Evolutionary conservation across 257 asterid genomes (phyloP), one percentile per base, ranked within the genome.

Genomic region (Penstemon barbatus): DNA sequence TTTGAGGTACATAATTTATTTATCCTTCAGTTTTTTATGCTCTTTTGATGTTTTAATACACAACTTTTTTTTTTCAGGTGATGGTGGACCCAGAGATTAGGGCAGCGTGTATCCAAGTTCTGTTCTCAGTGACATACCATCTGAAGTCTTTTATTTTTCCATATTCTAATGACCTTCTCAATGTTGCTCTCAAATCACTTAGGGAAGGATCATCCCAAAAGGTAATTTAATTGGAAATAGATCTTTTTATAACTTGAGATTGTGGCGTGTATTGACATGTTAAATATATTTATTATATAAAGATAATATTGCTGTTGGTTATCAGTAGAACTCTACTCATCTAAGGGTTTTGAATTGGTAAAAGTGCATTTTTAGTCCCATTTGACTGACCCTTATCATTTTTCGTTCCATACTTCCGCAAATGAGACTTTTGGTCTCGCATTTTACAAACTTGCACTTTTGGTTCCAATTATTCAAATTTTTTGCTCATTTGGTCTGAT

Each of bases 41-140:
- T 13, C 36, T 66, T 60, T 68, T 18, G 8, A 38, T 45, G 65
- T 7, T 8, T 61, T 7, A 33, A 66, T 6, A 43, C 48, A 25
- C n/a, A 39, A 49, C 63, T 15, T 64, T 44, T 38, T 44, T 12
- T 54, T 68, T 66, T 49, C 87, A 92, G 97, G 87, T 5, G 53
- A 76, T 78, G 49, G 63, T 33, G 33, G 88, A 81, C 15, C 70
- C 87, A 7, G 90, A 87, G 72, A 77, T 85, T 33, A 84, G 87
- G 79, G 87, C 90, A 36, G 97, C 97, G 7, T 86, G 90, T 79
- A 77, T 85, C 76, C 98, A 92, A 81, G 81, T 88, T 60, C 86
- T 90, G 63, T 86, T 90, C 76, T 57, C 98, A 41, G 82, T 68
- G 59, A 90, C 87, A 46, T 88, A 80, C 86, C 87, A 83, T 81